Percentiles rank a stretch among this genome's conserved stretches.
Evolutionary conservation across 2,329 filamentous ascomycete species (phyloP).

Genomic region (Penicillium expansum): DNA sequence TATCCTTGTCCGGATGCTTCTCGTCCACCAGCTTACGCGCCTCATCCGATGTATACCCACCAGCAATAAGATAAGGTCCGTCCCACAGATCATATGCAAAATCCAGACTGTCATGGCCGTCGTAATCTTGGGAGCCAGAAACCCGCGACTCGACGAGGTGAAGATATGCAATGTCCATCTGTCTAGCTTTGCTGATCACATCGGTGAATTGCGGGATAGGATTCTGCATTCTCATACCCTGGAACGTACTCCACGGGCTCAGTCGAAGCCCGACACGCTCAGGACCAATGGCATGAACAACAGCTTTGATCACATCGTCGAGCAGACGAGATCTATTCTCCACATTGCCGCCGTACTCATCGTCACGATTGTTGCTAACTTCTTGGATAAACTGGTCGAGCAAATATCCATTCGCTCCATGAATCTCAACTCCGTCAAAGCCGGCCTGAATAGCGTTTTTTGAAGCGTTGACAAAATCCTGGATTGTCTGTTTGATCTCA

Average conservation of each 20-base stretch:
- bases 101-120: slow-evolving; percentile 30
- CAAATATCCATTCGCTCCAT: slow-evolving; percentile 50
- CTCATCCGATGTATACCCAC: slow-evolving; percentile 41
- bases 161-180: slow-evolving; percentile 56
- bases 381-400: slow-evolving; percentile 52
- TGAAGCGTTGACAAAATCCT: slow-evolving; percentile 44
- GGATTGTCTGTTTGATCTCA: slow-evolving; percentile 43
- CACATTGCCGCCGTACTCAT: slow-evolving; percentile 50
- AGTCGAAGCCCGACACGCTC: slow-evolving; percentile 45
- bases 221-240: slow-evolving; percentile 56
- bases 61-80: slow-evolving; percentile 49
- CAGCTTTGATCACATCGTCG: slow-evolving; percentile 48
- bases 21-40: slow-evolving; percentile 36
- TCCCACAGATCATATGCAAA: slow-evolving; percentile 46
- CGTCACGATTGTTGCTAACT: slow-evolving; percentile 47
- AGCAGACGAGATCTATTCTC: slow-evolving; percentile 54
- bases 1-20: slow-evolving; percentile 21
- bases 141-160: slow-evolving; percentile 58
- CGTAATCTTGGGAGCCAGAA: background rate
- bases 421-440: slow-evolving; percentile 52
- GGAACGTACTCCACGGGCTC: slow-evolving; percentile 36
- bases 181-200: slow-evolving; percentile 50
- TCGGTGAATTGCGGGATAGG: slow-evolving; percentile 62
- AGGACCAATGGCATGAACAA: slow-evolving; percentile 43
- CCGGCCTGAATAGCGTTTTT: slow-evolving; percentile 53